Base-by-base conservation (phyloP, 176 grass and related monocot genomes). In the Otatea glauca region DNA sequence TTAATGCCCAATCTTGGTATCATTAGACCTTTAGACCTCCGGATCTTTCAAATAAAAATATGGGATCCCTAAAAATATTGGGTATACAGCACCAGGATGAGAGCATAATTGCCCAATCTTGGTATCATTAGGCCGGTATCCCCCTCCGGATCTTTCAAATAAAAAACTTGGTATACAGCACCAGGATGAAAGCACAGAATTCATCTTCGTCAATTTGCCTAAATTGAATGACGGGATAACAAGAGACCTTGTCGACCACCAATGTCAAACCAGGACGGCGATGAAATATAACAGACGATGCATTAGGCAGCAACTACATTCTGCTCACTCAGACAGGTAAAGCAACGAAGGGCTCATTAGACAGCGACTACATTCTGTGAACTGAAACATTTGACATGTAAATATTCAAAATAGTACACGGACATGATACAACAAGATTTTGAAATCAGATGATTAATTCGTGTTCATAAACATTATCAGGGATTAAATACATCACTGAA, bases 401-500 rank as follows among this genome's bases (percentile, higher is more conserved):
- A 63, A 77, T 7, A 47, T 59, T 47, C 24, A 29, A 59, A 59
- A 24, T 39, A 6, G 20, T 21, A 60, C 12, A 41, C 14, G 56
- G 18, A 14, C 5, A 3, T 53, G 12, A 70, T 17, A 20, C 3
- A 42, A 39, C 14, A 68, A 65, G 34, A 85, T 87, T 70, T 55
- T 55, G 37, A 79, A 47, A 89, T 74, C 38, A 61, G 60, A 35
- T 16, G 62, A 41, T 38, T 78, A 65, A 56, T 49, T 56, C 10
- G 9, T 27, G 17, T 80, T 47, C 32, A 75, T 63, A 24, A 90
- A 78, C 60, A 62, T 69, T 48, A 72, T 42, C 49, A 68, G 63
- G 23, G 63, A 81, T 81, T 70, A 85, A 15, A 89, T 54, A 75
- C 71, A 85, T 70, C 62, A 85, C 41, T 43, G 74, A 73, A 25